Evolutionary conservation across 163 green algal genomes (phyloP).

Genomic region (Volvox carteri): DNA sequence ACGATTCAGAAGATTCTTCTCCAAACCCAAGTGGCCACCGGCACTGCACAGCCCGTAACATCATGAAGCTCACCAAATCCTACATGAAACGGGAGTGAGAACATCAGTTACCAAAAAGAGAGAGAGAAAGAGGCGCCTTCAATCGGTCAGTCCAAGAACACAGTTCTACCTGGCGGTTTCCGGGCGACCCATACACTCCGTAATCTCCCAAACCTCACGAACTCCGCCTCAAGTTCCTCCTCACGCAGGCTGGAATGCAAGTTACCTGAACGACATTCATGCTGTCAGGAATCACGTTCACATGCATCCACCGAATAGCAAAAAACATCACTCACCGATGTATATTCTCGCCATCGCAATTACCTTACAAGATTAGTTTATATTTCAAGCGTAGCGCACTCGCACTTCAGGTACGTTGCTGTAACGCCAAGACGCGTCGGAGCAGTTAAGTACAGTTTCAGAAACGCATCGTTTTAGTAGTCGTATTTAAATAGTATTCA

Average conservation of each 20-base stretch:
- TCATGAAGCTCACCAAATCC: conserved; percentile 43
- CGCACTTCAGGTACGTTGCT: too few species aligned
- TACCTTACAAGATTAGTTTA: too few species aligned
- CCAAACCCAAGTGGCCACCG: not conserved
- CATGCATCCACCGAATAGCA: too few species aligned
- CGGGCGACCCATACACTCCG: conserved; percentile 56
- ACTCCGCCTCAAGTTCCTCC: conserved; percentile 53
- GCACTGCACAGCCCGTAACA: not conserved
- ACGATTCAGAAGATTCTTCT: not conserved
- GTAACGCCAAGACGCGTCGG: too few species aligned
- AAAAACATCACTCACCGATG: not conserved
- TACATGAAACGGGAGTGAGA: too few species aligned
- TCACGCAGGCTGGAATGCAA: conserved; percentile 46
- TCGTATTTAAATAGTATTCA: too few species aligned
- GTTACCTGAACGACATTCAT: conserved; percentile 31
- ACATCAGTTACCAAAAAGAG: too few species aligned
- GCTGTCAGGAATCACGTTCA: too few species aligned
- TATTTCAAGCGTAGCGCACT: too few species aligned
- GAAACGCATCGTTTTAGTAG: too few species aligned
- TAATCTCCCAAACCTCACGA: conserved; percentile 54
- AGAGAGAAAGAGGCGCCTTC: not conserved
- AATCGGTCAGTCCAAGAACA: not conserved
- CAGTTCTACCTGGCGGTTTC: conserved; percentile 37
- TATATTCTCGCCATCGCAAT: conserved; percentile 9
- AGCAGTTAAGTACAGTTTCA: too few species aligned